These are phyloP conservation scores for Schizothecium vesticola DNA, from an alignment of 495 filamentous ascomycete species.

Conservation along the genomic window DNA sequence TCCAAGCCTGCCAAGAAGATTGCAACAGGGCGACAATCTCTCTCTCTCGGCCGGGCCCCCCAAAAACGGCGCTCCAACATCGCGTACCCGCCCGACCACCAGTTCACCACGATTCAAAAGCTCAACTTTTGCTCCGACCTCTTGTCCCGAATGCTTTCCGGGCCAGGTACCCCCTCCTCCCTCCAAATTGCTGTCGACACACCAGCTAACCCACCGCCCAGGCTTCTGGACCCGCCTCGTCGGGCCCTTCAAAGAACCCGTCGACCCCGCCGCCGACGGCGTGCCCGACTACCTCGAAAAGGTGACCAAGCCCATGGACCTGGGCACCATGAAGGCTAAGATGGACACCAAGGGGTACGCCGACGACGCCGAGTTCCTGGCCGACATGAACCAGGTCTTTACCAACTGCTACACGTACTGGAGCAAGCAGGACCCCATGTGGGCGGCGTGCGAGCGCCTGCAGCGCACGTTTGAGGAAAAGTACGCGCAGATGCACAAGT, in stretches of 20 bases:
- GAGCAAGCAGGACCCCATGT: conserved; percentile 39
- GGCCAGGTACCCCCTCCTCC: conserved; percentile 37
- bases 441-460: conserved; percentile 39
- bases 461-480: conserved; percentile 49
- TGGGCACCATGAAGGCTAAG: conserved; percentile 45
- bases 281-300: conserved; percentile 47
- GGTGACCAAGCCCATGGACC: conserved; percentile 44
- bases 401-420: conserved; percentile 47
- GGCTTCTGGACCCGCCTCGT: conserved; percentile 56
- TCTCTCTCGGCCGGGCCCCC: conserved; percentile 27
- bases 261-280: conserved; percentile 38
- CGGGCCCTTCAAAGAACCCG: conserved; percentile 46
- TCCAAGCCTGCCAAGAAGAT: conserved; percentile 23
- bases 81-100: conserved; percentile 15
- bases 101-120: conserved; percentile 40
- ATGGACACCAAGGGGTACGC: conserved; percentile 40
- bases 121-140: conserved; percentile 48
- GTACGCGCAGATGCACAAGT: conserved; percentile 44
- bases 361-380: conserved; percentile 38
- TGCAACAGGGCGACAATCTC: conserved; percentile 17
- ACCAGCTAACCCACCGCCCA: conserved; percentile 12
- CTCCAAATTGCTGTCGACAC: background rate
- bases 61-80: conserved; percentile 27
- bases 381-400: conserved; percentile 47
- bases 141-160: conserved; percentile 48